Base-by-base conservation (phyloP, 441 rosid genomes). In the Erodium chrysanthum region DNA sequence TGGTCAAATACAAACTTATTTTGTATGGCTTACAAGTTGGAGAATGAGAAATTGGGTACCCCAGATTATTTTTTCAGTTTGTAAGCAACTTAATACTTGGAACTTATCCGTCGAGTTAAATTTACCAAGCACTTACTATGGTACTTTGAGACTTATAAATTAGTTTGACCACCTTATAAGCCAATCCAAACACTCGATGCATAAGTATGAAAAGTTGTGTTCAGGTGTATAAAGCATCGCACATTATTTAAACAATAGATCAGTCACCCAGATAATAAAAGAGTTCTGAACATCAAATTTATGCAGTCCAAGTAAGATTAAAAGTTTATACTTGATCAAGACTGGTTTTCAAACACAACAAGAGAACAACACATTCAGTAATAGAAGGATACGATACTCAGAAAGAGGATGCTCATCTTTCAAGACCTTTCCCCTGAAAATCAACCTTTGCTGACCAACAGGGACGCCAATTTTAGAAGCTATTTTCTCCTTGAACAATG, bases 321-420 rank as follows among this genome's bases (percentile, higher is more conserved):
- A 54, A 18, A 18, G 7, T 54, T 50, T 50, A 3, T 12, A 3
- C 15, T 52, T 18, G 7, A 6, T 52, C 60, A 17, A 23, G 20
- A 33, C 29, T 14, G 54, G 20, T 10, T 69, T 44, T 50, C 42
- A 22, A 21, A 18, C 18, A 14, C 4, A 25, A 61, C 27, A 66
- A 60, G 25, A 8, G 17, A 59, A 65, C 33, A 69, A 44, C 8
- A 35, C 67, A 46, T 25, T 14, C 22, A 15, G 33, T 10, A 14
- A 68, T 23, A 11, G 64, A 21, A 73, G 92, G 97, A 91, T 95
- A 95, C 96, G 94, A 76, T 91, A 91, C 76, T 87, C 96, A 37
- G 99, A 90, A 75, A 91, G 97, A 68, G 75, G 85, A 67, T 87
- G 92, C 56, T 91, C 93, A 79, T 90, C 97, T 81, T 90, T 91